Evolutionary conservation across 441 rosid genomes (phyloP).

Genomic region (Populus hybrid): DNA sequence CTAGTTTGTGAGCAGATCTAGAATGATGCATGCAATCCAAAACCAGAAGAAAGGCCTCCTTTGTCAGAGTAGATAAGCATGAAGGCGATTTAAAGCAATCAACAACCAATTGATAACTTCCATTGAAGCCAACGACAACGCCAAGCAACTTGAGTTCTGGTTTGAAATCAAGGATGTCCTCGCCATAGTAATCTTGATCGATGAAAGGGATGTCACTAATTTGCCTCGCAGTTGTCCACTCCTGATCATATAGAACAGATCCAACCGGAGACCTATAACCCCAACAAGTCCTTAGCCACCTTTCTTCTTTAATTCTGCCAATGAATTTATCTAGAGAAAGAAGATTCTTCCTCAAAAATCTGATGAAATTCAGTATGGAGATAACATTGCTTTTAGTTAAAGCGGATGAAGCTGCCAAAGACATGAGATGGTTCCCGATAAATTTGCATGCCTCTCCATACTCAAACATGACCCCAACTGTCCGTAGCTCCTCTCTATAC

Average conservation of each 20-base stretch:
- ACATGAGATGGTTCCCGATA: constrained; percentile 52
- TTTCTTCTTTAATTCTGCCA: constrained; percentile 23
- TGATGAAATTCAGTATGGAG: constrained; percentile 56
- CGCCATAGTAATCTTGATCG: constrained; percentile 39
- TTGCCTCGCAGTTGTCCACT: constrained; percentile 46
- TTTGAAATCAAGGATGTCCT: constrained; percentile 29
- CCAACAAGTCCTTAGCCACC: constrained; percentile 45
- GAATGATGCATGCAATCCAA: constrained; percentile 32
- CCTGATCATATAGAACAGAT: constrained; percentile 41
- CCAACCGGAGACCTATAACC: constrained; percentile 46
- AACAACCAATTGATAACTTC: constrained; percentile 29
- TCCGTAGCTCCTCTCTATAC: constrained; percentile 42
- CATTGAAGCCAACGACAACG: constrained; percentile 33
- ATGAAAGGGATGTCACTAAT: constrained; percentile 54
- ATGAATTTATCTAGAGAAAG: constrained; percentile 44
- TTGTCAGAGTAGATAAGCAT: constrained; percentile 11
- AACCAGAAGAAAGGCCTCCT: constrained; percentile 42
- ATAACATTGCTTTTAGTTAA: constrained; percentile 37
- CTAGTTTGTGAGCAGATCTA: constrained; percentile 16
- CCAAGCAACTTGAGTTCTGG: constrained; percentile 58
- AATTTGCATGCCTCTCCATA: constrained; percentile 48
- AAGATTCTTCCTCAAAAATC: constrained; percentile 31
- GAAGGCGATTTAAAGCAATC: constrained; percentile 36
- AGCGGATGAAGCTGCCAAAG: constrained; percentile 32
- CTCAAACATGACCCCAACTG: constrained; percentile 55